Percentiles rank a stretch among this genome's conserved stretches.
phyloP scores from a whole-genome alignment of 2,329 filamentous ascomycete genomes.

The Harringtonia aguacate region DNA sequence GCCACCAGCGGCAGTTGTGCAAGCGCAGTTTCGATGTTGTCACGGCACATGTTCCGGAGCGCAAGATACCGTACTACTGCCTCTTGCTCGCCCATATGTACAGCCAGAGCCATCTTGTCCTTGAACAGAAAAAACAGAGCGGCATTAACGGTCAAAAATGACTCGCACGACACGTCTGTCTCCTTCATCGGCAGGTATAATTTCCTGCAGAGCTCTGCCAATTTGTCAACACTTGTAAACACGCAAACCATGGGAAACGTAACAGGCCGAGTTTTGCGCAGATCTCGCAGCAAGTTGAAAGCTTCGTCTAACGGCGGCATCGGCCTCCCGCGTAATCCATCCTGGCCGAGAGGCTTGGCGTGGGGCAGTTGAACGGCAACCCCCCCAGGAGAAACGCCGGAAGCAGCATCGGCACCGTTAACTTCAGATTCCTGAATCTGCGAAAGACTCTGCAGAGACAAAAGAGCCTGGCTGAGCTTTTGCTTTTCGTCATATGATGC shows the following conservation, averaged over 20 bases:
- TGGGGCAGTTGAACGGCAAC: neutral
- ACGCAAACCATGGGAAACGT: slow-evolving; percentile 4
- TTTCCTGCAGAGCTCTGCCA: neutral
- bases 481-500: neutral
- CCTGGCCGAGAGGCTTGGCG: neutral
- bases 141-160: slow-evolving; percentile 19
- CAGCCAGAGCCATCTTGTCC: slow-evolving; percentile 25
- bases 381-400: neutral
- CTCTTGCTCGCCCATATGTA: slow-evolving; percentile 16
- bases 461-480: neutral
- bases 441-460: neutral
- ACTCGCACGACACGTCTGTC: neutral
- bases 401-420: neutral
- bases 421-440: neutral
- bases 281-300: neutral
- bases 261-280: neutral
- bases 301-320: neutral
- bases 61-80: slow-evolving; percentile 21
- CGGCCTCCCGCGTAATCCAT: neutral
- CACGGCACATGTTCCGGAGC: slow-evolving; percentile 19
- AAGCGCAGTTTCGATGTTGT: slow-evolving; percentile 8
- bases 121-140: slow-evolving; percentile 39
- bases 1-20: slow-evolving; percentile 41
- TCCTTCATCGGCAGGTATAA: slow-evolving; percentile 1
- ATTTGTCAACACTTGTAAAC: neutral